These are phyloP conservation scores for Phytophthora vignae DNA, from an alignment of 352 stramenopile genomes.

Conservation along the genomic window DNA sequence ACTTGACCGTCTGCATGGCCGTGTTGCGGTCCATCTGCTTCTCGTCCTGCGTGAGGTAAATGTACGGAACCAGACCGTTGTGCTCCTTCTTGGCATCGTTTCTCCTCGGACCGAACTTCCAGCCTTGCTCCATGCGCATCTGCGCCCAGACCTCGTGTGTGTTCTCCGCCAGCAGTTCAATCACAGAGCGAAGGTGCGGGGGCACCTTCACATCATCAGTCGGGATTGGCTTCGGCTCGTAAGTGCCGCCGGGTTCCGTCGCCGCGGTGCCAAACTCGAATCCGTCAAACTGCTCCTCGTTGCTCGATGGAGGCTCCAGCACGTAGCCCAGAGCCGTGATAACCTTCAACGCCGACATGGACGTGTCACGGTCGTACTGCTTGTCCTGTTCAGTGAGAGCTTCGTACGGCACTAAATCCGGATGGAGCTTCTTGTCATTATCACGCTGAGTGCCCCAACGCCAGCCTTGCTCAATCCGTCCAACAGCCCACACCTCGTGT, in stretches of 20 bases:
- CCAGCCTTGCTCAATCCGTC: slow-evolving; percentile 75
- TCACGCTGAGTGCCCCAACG: slow-evolving; percentile 67
- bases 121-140: slow-evolving; percentile 84
- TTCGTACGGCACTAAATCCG: slow-evolving; percentile 79
- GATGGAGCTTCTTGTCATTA: slow-evolving; percentile 75
- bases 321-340: slow-evolving; percentile 81
- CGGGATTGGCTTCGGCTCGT: slow-evolving; percentile 67
- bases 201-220: slow-evolving; percentile 73
- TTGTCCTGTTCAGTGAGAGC: slow-evolving; percentile 79
- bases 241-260: slow-evolving; percentile 59
- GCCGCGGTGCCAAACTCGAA: slow-evolving; percentile 67
- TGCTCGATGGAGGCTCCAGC: slow-evolving; percentile 53
- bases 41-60: slow-evolving; percentile 80
- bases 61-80: slow-evolving; percentile 81
- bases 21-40: slow-evolving; percentile 89
- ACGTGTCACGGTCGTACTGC: slow-evolving; percentile 85
- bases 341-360: slow-evolving; percentile 79
- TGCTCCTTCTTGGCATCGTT: slow-evolving; percentile 77
- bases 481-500: slow-evolving; percentile 85
- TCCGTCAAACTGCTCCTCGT: slow-evolving; percentile 54
- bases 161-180: slow-evolving; percentile 82
- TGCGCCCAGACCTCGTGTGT: slow-evolving; percentile 86
- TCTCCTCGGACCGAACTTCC: slow-evolving; percentile 73
- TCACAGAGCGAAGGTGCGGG: slow-evolving; percentile 65
- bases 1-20: slow-evolving; percentile 83